A percentile compares a stretch with the other conserved stretches of the same genome.
Evolutionary conservation across 495 filamentous ascomycete species (phyloP).

Genomic region (Neurospora sp.): DNA sequence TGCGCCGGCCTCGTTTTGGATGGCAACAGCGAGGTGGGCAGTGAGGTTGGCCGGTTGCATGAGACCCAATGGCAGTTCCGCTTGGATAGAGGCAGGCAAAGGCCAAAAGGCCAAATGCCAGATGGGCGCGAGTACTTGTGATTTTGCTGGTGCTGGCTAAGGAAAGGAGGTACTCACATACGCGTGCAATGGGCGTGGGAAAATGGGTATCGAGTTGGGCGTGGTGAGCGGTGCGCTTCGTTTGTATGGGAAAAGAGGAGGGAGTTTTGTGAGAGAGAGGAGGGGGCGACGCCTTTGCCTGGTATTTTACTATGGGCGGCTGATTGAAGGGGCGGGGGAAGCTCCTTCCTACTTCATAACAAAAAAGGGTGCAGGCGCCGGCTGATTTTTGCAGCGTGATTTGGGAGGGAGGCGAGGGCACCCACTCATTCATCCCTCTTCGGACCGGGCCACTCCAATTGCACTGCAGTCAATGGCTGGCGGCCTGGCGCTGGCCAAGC

Average conservation of each 20-base stretch:
- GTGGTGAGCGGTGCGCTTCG: slow-evolving; percentile 16
- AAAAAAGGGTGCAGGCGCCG: slow-evolving; percentile 26
- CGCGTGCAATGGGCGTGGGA: slow-evolving; percentile 5
- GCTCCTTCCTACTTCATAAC: slow-evolving; percentile 30
- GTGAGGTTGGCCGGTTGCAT: not conserved
- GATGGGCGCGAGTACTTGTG: slow-evolving; percentile 15
- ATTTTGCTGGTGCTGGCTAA: slow-evolving; percentile 8
- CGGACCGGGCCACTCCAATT: slow-evolving; percentile 5
- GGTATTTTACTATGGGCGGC: slow-evolving; percentile 54
- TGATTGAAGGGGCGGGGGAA: slow-evolving; percentile 36
- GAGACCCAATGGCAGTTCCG: slow-evolving; percentile 2
- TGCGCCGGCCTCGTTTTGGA: not conserved
- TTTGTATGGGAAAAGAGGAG: slow-evolving; percentile 43
- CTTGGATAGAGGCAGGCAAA: slow-evolving; percentile 4
- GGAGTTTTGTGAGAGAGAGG: slow-evolving; percentile 43
- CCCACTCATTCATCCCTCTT: slow-evolving; percentile 9
- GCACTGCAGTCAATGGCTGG: not conserved
- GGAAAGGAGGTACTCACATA: slow-evolving; percentile 19
- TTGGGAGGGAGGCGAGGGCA: slow-evolving; percentile 13
- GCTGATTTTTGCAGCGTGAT: slow-evolving; percentile 25
- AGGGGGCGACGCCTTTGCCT: slow-evolving; percentile 42
- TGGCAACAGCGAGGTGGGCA: not conserved
- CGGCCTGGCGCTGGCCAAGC: not conserved
- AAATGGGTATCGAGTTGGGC: slow-evolving; percentile 19
- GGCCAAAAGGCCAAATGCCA: not conserved